A percentile compares a stretch with the other conserved stretches of the same genome.
Evolutionary conservation across 1,284 basidiomycete species (phyloP).

Genomic region (Exobasidium rhododendri): DNA sequence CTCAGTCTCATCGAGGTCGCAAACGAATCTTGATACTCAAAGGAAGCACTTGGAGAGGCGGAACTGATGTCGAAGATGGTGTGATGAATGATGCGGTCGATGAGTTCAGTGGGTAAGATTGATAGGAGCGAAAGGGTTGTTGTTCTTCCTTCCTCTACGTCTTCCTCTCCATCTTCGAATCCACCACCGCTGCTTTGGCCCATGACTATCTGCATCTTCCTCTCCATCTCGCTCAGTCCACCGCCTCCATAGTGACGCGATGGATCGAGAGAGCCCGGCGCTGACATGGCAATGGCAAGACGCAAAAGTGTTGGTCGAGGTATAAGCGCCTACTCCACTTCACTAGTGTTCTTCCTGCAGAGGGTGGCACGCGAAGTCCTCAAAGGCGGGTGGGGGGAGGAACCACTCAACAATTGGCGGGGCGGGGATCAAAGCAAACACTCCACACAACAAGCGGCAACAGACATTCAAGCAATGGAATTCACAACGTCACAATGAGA

Average conservation of each 20-base stretch:
- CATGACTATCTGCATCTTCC: constrained; percentile 5
- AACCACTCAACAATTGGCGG: too few species aligned
- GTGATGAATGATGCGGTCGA: background rate
- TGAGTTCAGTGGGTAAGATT: background rate
- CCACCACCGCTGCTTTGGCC: background rate
- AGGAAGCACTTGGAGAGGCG: background rate
- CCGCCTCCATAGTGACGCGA: background rate
- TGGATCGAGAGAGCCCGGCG: background rate
- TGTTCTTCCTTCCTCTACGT: background rate
- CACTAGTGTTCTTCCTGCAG: too few species aligned
- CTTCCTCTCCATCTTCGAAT: background rate
- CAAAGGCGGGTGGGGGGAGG: too few species aligned
- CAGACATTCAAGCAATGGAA: too few species aligned
- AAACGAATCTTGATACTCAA: background rate
- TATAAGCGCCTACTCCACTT: too few species aligned
- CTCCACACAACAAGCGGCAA: too few species aligned
- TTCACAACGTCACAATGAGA: too few species aligned
- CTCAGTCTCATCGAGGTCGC: background rate
- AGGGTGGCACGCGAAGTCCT: too few species aligned
- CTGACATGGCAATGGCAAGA: too few species aligned
- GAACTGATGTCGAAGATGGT: background rate
- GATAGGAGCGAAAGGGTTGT: background rate
- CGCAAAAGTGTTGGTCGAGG: too few species aligned
- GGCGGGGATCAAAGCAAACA: too few species aligned
- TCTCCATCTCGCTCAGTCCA: constrained; percentile 1